Conservation (phyloP, 108 stramenopile genomes). For the Mediolabrus comicus region DNA sequence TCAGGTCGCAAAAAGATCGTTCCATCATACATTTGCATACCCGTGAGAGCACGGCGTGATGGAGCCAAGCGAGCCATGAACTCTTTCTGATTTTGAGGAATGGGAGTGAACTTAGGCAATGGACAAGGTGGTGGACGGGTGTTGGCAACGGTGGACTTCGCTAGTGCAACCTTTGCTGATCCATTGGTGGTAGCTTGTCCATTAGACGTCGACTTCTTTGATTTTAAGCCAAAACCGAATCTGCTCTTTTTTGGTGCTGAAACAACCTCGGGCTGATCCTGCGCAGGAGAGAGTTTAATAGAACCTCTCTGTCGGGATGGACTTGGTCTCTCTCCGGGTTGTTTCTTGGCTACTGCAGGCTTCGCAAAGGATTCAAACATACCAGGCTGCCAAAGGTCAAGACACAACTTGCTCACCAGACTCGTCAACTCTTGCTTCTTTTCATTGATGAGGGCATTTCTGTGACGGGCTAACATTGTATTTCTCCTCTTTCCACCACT, state of each 20-base stretch:
- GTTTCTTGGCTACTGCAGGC: neutral
- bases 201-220: neutral
- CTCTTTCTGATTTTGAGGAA: conserved; percentile 33
- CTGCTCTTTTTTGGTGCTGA: neutral
- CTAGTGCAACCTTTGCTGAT: neutral
- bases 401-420: conserved; percentile 33
- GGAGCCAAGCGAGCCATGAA: conserved; percentile 14
- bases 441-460: conserved; percentile 46
- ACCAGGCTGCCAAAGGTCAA: conserved; percentile 36
- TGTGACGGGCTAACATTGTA: conserved; percentile 43
- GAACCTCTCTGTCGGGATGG: conserved; percentile 2
- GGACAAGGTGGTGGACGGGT: conserved; percentile 10
- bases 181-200: neutral
- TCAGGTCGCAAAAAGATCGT: conserved; percentile 35
- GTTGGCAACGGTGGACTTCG: neutral
- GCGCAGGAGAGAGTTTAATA: neutral
- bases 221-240: neutral
- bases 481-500: neutral
- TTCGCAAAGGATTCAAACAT: conserved; percentile 42
- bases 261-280: neutral
- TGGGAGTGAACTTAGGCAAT: conserved; percentile 17
- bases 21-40: conserved; percentile 44
- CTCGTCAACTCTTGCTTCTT: conserved; percentile 36
- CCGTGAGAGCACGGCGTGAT: conserved; percentile 35
- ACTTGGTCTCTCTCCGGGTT: neutral